These are phyloP conservation scores for Polychaeton citri DNA, from an alignment of 2,329 filamentous ascomycete genomes.

Conservation along the genomic window DNA sequence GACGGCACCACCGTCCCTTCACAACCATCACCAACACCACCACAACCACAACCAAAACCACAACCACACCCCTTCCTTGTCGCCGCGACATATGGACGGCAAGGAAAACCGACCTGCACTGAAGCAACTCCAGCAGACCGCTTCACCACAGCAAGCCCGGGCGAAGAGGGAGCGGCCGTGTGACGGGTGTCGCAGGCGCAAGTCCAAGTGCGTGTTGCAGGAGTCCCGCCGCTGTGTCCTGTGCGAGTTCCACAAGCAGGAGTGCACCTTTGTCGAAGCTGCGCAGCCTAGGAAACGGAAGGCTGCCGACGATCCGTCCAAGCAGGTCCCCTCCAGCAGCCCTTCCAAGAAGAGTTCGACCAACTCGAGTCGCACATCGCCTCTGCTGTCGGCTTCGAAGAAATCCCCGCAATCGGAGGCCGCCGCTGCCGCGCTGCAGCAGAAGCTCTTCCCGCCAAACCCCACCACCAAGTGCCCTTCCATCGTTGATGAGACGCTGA, in stretches of 20 bases:
- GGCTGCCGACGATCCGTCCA: constrained; percentile 42
- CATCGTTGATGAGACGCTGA: constrained; percentile 40
- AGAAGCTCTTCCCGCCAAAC: not conserved
- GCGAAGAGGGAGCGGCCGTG: constrained; percentile 34
- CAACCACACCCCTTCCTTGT: constrained; percentile 21
- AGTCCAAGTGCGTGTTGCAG: constrained; percentile 65
- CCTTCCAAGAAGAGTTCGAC: constrained; percentile 13
- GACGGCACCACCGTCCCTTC: not conserved
- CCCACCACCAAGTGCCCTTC: constrained; percentile 13
- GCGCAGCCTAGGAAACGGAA: constrained; percentile 71
- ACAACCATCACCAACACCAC: too few species aligned
- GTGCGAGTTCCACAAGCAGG: constrained; percentile 64
- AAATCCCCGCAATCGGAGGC: not conserved
- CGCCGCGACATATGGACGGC: constrained; percentile 24
- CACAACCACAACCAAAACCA: too few species aligned
- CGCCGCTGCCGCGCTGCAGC: not conserved
- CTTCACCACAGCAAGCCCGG: constrained; percentile 12
- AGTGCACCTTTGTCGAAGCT: constrained; percentile 66
- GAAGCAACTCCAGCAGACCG: constrained; percentile 18
- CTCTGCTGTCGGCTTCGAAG: constrained; percentile 3
- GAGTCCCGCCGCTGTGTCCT: constrained; percentile 61
- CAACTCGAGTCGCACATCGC: constrained; percentile 4
- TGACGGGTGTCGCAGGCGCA: constrained; percentile 61
- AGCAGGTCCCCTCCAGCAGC: constrained; percentile 5
- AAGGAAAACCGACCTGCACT: constrained; percentile 28